Evolutionary conservation across 306 rosid species (phyloP).

Genomic region (Cicer chorassanicum): DNA sequence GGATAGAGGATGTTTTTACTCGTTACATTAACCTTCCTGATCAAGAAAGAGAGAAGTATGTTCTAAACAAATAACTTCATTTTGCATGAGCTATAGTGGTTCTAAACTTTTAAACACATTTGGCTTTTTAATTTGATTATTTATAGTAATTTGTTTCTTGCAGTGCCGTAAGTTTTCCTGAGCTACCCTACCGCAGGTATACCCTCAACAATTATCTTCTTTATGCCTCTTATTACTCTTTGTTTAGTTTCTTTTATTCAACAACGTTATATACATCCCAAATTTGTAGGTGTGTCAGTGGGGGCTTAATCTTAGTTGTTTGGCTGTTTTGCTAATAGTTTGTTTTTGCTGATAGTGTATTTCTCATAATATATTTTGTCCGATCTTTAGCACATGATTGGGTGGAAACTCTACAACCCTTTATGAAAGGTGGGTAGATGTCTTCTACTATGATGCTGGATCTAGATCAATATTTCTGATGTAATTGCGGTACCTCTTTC

Average conservation of each 20-base stretch:
- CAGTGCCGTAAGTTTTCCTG: slow-evolving; percentile 63
- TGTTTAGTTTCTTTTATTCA: not conserved
- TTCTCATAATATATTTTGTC: too few relatives aligned
- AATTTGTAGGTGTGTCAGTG: too few relatives aligned
- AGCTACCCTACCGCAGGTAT: slow-evolving; percentile 57
- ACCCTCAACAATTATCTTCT: not conserved
- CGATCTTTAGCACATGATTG: too few relatives aligned
- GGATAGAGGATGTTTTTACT: slow-evolving; percentile 87
- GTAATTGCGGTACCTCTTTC: too few relatives aligned
- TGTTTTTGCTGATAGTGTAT: too few relatives aligned
- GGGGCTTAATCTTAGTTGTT: too few relatives aligned
- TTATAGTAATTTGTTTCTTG: slow-evolving; percentile 40
- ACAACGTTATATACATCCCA: too few relatives aligned
- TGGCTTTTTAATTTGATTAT: slow-evolving; percentile 28
- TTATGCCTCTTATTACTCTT: not conserved
- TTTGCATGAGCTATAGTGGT: not conserved
- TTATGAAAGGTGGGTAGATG: too few relatives aligned
- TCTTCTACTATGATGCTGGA: too few relatives aligned
- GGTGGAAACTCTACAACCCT: too few relatives aligned
- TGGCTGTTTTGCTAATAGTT: too few relatives aligned
- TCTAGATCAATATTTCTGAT: too few relatives aligned
- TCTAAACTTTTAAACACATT: slow-evolving; percentile 26
- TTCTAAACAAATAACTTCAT: not conserved
- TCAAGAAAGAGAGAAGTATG: slow-evolving; percentile 82
- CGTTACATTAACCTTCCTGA: slow-evolving; percentile 84